Conservation (phyloP, 495 filamentous ascomycete species). For the Penicillium paradoxum region DNA sequence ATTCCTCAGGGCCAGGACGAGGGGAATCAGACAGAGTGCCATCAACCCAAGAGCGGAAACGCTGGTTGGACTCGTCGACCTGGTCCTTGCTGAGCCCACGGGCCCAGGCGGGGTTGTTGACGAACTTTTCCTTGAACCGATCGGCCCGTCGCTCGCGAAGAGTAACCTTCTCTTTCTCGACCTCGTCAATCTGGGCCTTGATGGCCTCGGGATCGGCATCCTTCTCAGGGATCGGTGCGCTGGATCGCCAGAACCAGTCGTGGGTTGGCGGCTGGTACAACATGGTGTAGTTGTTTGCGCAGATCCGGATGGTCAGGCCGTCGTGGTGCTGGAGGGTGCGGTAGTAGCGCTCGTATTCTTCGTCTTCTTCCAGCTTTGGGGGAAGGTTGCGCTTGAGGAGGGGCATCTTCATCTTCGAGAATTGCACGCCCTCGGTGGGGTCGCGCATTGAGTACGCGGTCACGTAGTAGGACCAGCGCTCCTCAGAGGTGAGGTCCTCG, state of each 20-base stretch:
- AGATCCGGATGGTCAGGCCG: constrained; percentile 72
- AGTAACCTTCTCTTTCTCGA: constrained; percentile 37
- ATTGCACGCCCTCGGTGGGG: constrained; percentile 77
- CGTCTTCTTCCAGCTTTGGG: constrained; percentile 45
- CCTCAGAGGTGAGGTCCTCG: constrained; percentile 51
- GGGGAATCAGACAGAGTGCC: constrained; percentile 25
- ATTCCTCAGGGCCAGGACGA: constrained; percentile 9
- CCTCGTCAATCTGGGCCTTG: constrained; percentile 39
- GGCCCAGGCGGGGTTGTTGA: constrained; percentile 74
- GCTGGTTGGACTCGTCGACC: constrained; percentile 63
- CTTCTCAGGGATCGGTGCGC: constrained; percentile 14
- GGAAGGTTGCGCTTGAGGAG: constrained; percentile 73
- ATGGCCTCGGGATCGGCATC: constrained; percentile 20
- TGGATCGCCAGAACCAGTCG: constrained; percentile 54
- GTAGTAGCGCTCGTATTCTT: constrained; percentile 45
- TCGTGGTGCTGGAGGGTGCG: constrained; percentile 61
- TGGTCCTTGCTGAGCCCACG: constrained; percentile 63
- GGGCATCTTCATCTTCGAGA: constrained; percentile 57
- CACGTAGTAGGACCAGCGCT: constrained; percentile 87
- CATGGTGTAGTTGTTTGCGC: constrained; percentile 75
- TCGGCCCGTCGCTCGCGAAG: constrained; percentile 55
- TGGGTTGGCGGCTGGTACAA: constrained; percentile 66
- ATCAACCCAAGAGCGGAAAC: constrained; percentile 48
- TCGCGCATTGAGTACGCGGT: constrained; percentile 83
- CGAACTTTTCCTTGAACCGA: constrained; percentile 63